These are phyloP conservation scores for Globisporangium orthogonon DNA, from an alignment of 352 stramenopile genomes.

Conservation along the genomic window DNA sequence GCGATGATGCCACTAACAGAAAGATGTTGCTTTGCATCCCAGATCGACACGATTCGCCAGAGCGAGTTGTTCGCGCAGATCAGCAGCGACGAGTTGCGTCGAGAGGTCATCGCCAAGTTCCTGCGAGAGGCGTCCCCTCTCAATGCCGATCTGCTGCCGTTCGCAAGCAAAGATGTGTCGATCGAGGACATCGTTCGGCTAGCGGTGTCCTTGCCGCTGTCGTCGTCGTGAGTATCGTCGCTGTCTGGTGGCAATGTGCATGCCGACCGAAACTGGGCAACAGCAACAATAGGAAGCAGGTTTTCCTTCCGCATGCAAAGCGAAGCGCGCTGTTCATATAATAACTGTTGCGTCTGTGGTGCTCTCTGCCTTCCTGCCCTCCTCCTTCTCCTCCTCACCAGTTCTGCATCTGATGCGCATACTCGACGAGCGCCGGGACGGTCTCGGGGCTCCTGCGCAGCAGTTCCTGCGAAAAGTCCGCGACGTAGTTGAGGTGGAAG, in stretches of 20 bases:
- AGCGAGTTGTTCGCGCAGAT: constrained; percentile 28
- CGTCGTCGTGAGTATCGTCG: not conserved
- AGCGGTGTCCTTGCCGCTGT: constrained; percentile 5
- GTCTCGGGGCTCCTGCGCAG: constrained; percentile 56
- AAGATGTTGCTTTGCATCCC: not conserved
- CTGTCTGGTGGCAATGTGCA: constrained; percentile 11
- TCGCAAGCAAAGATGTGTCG: constrained; percentile 1
- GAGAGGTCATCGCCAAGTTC: constrained; percentile 30
- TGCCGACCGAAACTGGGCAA: not conserved
- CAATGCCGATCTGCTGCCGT: constrained; percentile 3
- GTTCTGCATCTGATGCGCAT: constrained; percentile 71
- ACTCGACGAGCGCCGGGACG: constrained; percentile 53
- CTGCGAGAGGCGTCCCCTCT: constrained; percentile 1
- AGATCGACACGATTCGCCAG: constrained; percentile 34
- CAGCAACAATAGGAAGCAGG: not conserved
- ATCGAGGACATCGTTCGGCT: constrained; percentile 14
- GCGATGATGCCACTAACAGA: not conserved
- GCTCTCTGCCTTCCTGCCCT: not conserved
- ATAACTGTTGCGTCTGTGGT: constrained; percentile 1
- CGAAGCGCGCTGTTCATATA: constrained; percentile 9
- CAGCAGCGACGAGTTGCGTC: constrained; percentile 35
- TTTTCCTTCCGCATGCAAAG: too few species aligned
- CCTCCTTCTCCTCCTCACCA: constrained; percentile 30
- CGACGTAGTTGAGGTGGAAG: constrained; percentile 63
- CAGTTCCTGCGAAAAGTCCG: constrained; percentile 65